Base-by-base conservation (phyloP, 345 rosid genomes). In the Eucalyptus cladocalyx region DNA sequence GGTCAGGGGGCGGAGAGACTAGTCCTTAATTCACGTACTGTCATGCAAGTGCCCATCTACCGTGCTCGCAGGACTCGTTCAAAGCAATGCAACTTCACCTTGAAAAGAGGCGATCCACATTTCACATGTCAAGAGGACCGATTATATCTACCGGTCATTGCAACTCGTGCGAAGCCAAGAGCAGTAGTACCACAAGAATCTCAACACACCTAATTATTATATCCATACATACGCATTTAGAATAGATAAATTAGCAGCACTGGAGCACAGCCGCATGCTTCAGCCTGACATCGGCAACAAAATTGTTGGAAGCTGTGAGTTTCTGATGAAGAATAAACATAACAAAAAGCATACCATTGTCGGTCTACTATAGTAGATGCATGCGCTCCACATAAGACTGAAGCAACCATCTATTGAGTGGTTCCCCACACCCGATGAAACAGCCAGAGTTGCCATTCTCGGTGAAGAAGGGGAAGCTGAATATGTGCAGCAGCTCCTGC, bases 371-470 rank as follows among this genome's bases (percentile, higher is more conserved):
- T 50, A 97, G 92, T 88, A 97, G 91, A 95, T 96, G 99, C 99
- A 97, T 97, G 91, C 98, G 93, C 88, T 97, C 98, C 90, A 95
- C 98, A 28, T 94, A 94, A 16, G 99, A 96, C 91, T 97, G 96
- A 60, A 93, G 94, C 92, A 97, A 90, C 98, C 99, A 97, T 67
- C 91, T 90, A 87, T 91, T 95, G 30, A 95, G 97, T 21, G 99
- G 91, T 93, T 97, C 97, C 8, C 98, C 98, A n/a, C 96, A 91
- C 54, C 99, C 98, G 26, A 97, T 93, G 89, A 97, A 97, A 89
- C 99, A 97, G 21, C 99, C 97, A 1, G 99, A 94, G 89, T 97
- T 97, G 30, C 98, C 97, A 49, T 94, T 95, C 93, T 96, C 98
- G 0, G 91, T 94, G 91, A 93, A 94, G 76, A 97, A 97, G 5